A percentile compares a stretch with the other conserved stretches of the same genome.
Conservation (phyloP, 1,284 basidiomycete genomes). For the Trichosporon sp. region DNA sequence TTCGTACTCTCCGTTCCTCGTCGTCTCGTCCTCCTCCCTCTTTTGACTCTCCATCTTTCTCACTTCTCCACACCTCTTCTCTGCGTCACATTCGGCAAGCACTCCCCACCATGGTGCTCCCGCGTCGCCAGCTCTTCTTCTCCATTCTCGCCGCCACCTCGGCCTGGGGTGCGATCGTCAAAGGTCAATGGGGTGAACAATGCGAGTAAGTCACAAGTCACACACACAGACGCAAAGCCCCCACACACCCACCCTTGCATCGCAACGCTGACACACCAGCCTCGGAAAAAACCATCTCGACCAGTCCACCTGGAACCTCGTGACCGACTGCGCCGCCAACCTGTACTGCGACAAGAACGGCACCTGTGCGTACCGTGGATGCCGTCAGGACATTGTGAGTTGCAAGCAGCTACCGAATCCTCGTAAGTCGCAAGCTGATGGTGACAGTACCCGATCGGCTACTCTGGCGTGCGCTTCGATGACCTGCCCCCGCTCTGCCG, state of each 20-base stretch:
- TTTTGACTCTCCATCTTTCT: background rate
- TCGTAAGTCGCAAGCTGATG: background rate
- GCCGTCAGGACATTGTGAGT: slow-evolving; percentile 65
- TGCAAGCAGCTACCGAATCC: background rate
- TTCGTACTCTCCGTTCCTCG: background rate
- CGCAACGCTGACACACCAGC: slow-evolving; percentile 18
- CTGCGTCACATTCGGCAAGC: background rate
- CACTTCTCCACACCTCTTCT: background rate
- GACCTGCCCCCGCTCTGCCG: slow-evolving; percentile 62
- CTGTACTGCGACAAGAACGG: slow-evolving; percentile 61
- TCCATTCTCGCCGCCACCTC: background rate
- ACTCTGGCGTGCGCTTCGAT: slow-evolving; percentile 41
- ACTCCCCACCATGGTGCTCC: slow-evolving; percentile 9
- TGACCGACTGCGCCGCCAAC: slow-evolving; percentile 66
- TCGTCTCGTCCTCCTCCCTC: background rate
- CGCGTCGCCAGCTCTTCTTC: slow-evolving; percentile 7
- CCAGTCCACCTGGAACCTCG: slow-evolving; percentile 67
- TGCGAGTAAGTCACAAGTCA: slow-evolving; percentile 11
- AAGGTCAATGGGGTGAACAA: slow-evolving; percentile 6
- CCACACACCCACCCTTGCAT: background rate
- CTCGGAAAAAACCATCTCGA: slow-evolving; percentile 61
- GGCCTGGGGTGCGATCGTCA: background rate
- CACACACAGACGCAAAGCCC: background rate
- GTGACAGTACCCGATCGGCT: slow-evolving; percentile 49
- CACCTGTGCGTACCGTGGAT: slow-evolving; percentile 63